Conservation (phyloP, 768 basidiomycete species). For the Xerocomus brunneocitrinus region DNA sequence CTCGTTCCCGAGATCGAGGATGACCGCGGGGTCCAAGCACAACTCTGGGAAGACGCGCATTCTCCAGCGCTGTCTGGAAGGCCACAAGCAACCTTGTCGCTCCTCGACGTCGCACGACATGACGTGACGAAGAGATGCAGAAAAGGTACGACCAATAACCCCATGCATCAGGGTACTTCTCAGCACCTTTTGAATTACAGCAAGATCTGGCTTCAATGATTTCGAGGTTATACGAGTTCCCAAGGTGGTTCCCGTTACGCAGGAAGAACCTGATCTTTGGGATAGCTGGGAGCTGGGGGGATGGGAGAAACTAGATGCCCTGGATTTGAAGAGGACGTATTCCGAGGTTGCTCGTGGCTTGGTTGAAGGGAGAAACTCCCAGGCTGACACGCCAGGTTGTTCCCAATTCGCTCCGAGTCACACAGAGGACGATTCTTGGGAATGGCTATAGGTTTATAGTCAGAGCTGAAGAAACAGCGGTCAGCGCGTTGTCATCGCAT, state of each 20-base stretch:
- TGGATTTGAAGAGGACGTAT: constrained; percentile 15
- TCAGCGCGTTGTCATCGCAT: not conserved
- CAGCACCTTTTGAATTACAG: constrained; percentile 4
- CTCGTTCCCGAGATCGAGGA: not conserved
- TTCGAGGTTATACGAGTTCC: constrained; percentile 24
- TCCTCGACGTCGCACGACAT: constrained; percentile 3
- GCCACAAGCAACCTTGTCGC: not conserved
- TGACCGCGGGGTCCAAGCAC: not conserved
- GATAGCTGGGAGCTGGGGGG: constrained; percentile 6
- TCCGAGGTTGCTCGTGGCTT: constrained; percentile 20
- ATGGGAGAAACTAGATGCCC: constrained; percentile 24
- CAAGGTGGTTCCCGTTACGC: constrained; percentile 14
- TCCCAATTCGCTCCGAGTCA: not conserved
- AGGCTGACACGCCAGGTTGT: not conserved
- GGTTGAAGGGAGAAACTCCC: constrained; percentile 1
- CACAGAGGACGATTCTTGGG: constrained; percentile 15
- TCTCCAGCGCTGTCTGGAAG: not conserved
- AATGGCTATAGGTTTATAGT: constrained; percentile 7
- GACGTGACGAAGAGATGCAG: not conserved
- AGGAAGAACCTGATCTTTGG: constrained; percentile 4
- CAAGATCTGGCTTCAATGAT: constrained; percentile 6
- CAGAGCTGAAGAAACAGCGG: not conserved
- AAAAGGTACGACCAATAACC: constrained; percentile 10
- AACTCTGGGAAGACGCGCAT: not conserved
- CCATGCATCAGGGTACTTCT: not conserved